Conservation (phyloP, 2,329 filamentous ascomycete species). For the Trichoderma sp. region DNA sequence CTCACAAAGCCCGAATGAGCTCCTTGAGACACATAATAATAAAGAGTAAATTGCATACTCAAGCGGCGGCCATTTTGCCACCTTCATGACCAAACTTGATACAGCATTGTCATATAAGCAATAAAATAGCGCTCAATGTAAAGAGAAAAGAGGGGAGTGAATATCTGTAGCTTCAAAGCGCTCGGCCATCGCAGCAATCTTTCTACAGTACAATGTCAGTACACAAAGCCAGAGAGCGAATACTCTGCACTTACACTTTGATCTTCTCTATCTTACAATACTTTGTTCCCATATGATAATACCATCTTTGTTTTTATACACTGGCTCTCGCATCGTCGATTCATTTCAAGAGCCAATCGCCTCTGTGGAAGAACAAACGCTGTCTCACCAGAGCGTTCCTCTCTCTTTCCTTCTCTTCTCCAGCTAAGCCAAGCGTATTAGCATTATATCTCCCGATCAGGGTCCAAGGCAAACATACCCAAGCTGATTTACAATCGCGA, state of each 20-base stretch:
- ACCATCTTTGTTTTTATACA: background rate
- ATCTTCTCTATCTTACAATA: constrained; percentile 4
- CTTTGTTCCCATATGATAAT: no score
- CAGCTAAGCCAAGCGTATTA: constrained; percentile 26
- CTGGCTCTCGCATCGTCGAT: background rate
- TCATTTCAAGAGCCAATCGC: background rate
- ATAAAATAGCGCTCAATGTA: background rate
- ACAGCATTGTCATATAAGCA: background rate
- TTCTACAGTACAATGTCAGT: background rate
- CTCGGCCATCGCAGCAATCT: background rate
- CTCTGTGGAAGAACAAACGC: background rate
- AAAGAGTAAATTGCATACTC: background rate
- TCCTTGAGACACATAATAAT: background rate
- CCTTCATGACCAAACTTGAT: background rate
- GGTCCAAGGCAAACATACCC: constrained; percentile 58
- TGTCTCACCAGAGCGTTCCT: constrained; percentile 27
- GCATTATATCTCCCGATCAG: background rate
- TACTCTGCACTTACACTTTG: background rate
- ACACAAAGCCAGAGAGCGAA: background rate
- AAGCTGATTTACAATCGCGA: constrained; percentile 90
- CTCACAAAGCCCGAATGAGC: background rate
- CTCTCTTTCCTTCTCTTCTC: constrained; percentile 31
- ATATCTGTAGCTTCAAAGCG: background rate
- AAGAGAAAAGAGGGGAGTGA: background rate
- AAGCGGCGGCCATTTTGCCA: background rate